Evolutionary conservation across 2,329 filamentous ascomycete species (phyloP).

Genomic region (Zymoseptoria brevis): DNA sequence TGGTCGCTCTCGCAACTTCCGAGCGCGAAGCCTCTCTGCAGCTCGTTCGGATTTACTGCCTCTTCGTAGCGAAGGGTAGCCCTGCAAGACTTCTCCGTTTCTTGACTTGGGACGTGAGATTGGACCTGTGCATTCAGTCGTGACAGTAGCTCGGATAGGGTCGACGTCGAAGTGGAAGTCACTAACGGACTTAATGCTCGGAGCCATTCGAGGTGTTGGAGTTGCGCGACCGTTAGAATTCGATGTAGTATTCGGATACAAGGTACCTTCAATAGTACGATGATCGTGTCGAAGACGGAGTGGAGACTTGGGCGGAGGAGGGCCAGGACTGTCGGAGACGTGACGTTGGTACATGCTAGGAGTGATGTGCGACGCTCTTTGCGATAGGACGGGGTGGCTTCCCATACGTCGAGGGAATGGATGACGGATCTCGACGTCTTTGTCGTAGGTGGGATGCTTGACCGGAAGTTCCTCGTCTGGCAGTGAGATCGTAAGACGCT

Average conservation of each 20-base stretch:
- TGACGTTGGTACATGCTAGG: conserved; percentile 21
- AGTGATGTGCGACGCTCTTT: conserved; percentile 27
- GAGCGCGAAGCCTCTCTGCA: conserved; percentile 26
- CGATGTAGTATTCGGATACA: conserved; percentile 11
- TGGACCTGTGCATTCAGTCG: conserved; percentile 28
- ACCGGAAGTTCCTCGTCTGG: conserved; percentile 25
- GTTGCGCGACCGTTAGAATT: conserved; percentile 13
- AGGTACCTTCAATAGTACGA: conserved; percentile 17
- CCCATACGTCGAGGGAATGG: conserved; percentile 23
- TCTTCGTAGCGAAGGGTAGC: conserved; percentile 15
- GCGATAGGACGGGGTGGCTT: conserved; percentile 24
- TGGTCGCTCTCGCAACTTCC: conserved; percentile 28
- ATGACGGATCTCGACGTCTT: conserved; percentile 25
- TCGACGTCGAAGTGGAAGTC: conserved; percentile 21
- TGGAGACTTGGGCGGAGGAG: conserved; percentile 29
- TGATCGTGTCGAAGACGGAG: conserved; percentile 22
- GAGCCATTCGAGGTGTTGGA: conserved; percentile 22
- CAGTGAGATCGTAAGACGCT: conserved; percentile 16
- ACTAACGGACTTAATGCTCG: conserved; percentile 22
- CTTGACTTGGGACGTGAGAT: conserved; percentile 26
- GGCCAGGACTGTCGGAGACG: conserved; percentile 25
- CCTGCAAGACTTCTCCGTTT: conserved; percentile 11
- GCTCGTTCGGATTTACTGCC: conserved; percentile 13
- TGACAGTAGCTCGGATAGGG: conserved; percentile 23
- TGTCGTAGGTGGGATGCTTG: conserved; percentile 19